These are phyloP conservation scores for Penicillium sp. DNA, from an alignment of 2,329 filamentous ascomycete species.

Conservation along the genomic window DNA sequence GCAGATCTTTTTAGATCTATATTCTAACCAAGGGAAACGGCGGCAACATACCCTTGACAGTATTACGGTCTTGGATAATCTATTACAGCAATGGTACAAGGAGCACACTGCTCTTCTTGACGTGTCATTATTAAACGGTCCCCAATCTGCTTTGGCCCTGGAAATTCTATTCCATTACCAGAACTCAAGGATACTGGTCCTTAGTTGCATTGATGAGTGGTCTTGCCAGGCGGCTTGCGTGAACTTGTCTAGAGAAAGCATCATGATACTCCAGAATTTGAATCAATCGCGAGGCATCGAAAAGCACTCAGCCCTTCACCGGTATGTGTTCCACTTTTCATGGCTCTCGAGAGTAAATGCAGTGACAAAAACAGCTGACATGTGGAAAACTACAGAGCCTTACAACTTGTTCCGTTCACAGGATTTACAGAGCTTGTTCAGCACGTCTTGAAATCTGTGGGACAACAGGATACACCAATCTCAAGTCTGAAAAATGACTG, in stretches of 20 bases:
- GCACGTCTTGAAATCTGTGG: not conserved
- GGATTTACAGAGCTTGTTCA: not conserved
- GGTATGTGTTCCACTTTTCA: not conserved
- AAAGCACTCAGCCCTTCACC: not conserved
- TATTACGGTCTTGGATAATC: not conserved
- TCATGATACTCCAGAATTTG: not conserved
- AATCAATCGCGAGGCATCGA: not conserved
- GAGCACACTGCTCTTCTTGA: not conserved
- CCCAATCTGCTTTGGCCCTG: not conserved
- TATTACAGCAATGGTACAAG: not conserved
- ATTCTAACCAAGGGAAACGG: not conserved
- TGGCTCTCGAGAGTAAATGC: not conserved
- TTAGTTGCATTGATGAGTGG: not conserved
- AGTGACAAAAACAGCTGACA: not conserved
- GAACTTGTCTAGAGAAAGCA: not conserved
- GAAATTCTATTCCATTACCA: not conserved
- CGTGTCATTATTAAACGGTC: not conserved
- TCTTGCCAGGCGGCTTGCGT: not conserved
- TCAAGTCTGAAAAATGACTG: not conserved
- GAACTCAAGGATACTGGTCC: not conserved
- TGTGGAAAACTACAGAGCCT: not conserved
- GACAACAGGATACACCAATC: not conserved
- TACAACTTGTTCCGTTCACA: not conserved
- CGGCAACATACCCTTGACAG: not conserved
- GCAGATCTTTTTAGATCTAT: not conserved